These are phyloP conservation scores for Ilyonectria mors-panacis DNA, from an alignment of 2,329 filamentous ascomycete genomes.

Conservation along the genomic window DNA sequence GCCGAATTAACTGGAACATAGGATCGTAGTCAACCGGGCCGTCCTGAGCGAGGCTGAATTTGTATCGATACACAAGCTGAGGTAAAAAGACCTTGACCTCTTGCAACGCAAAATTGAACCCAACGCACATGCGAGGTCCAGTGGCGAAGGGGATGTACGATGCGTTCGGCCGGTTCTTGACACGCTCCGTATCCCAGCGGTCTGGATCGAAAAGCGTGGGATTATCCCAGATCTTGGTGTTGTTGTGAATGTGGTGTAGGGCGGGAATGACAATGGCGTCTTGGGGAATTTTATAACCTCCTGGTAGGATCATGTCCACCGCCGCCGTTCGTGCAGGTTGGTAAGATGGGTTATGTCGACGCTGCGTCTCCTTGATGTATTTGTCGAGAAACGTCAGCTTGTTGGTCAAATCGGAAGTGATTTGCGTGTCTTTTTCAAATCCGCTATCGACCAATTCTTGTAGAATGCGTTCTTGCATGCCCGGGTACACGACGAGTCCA, in stretches of 20 bases:
- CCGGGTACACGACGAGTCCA: constrained; percentile 65
- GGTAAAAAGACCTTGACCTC: constrained; percentile 73
- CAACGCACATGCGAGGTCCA: constrained; percentile 72
- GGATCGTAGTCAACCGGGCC: constrained; percentile 71
- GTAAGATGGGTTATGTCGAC: constrained; percentile 72
- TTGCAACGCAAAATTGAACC: constrained; percentile 75
- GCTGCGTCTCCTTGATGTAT: constrained; percentile 73
- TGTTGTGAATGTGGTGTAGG: constrained; percentile 67
- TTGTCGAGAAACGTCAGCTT: constrained; percentile 68
- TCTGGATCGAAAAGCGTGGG: constrained; percentile 72
- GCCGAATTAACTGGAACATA: constrained; percentile 71
- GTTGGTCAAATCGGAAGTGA: constrained; percentile 63
- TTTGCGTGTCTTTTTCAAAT: constrained; percentile 58
- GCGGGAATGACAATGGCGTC: constrained; percentile 68
- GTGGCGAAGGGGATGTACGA: constrained; percentile 72
- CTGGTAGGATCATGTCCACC: constrained; percentile 70
- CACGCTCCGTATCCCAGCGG: constrained; percentile 69
- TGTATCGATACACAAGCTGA: constrained; percentile 72
- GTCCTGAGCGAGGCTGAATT: constrained; percentile 66
- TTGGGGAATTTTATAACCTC: constrained; percentile 69
- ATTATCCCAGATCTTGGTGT: constrained; percentile 70
- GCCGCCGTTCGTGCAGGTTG: constrained; percentile 72
- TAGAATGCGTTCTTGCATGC: constrained; percentile 69
- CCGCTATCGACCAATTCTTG: constrained; percentile 70
- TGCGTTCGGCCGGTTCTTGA: constrained; percentile 65